These are phyloP conservation scores for Fraxinus greggii DNA, from an alignment of 305 asterid genomes.

Conservation along the genomic window DNA sequence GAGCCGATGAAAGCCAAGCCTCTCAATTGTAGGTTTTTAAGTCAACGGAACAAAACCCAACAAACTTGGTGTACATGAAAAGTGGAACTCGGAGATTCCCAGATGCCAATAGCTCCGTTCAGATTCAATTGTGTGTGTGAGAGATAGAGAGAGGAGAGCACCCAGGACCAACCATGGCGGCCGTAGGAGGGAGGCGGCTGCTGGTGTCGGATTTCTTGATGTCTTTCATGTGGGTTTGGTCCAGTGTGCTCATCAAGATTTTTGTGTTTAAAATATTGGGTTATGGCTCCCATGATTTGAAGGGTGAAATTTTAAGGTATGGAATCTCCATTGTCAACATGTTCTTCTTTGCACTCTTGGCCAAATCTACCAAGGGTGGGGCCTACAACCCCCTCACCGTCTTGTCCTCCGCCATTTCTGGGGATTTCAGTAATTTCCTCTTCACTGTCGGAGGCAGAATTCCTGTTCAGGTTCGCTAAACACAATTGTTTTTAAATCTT, in stretches of 20 bases:
- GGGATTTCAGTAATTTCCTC: constrained; percentile 61
- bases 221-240: constrained; percentile 83
- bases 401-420: constrained; percentile 64
- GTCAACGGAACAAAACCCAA: neutral
- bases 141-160: neutral
- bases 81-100: neutral
- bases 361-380: constrained; percentile 55
- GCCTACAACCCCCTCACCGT: constrained; percentile 71
- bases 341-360: constrained; percentile 68
- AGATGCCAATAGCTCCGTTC: neutral
- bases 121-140: neutral
- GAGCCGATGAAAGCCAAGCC: too few relatives aligned
- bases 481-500: neutral
- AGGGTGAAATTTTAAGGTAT: constrained; percentile 59
- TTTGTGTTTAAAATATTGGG: constrained; percentile 54
- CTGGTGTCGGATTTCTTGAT: constrained; percentile 59
- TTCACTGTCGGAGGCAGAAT: constrained; percentile 75
- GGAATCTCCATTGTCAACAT: constrained; percentile 50
- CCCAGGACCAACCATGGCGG: constrained; percentile 24
- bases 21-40: too few relatives aligned
- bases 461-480: constrained; percentile 67
- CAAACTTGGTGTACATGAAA: neutral
- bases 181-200: constrained; percentile 33
- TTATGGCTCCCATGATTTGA: constrained; percentile 43
- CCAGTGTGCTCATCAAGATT: constrained; percentile 61